Evolutionary conservation across 352 stramenopile species (phyloP).

Genomic region (Globisporangium recalcitrans): DNA sequence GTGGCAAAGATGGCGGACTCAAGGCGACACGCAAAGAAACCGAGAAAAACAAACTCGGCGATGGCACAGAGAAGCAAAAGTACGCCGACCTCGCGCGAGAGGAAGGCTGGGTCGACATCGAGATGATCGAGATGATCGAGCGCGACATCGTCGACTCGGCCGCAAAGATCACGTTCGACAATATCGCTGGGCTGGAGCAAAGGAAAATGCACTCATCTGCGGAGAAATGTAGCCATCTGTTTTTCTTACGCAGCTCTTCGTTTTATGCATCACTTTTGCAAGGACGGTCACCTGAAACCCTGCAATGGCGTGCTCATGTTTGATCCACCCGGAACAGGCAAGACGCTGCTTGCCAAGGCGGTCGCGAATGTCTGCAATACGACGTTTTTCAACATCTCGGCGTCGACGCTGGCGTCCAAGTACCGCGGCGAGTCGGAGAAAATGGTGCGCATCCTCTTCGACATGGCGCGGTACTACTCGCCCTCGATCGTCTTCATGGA

Average conservation of each 20-base stretch:
- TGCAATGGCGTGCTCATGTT: constrained; percentile 86
- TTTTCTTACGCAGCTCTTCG: constrained; percentile 1
- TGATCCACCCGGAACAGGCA: constrained; percentile 85
- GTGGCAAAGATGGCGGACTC: constrained; percentile 32
- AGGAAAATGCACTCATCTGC: too few species aligned
- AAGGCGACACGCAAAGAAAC: constrained; percentile 41
- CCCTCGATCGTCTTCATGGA: constrained; percentile 98
- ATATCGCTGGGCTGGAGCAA: constrained; percentile 76
- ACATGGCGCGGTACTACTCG: constrained; percentile 97
- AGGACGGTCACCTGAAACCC: constrained; percentile 74
- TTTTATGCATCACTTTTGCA: background rate
- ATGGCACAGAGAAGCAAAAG: constrained; percentile 41
- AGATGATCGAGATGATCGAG: constrained; percentile 85
- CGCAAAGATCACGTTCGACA: constrained; percentile 64
- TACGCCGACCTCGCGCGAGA: constrained; percentile 78
- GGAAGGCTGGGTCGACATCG: constrained; percentile 63
- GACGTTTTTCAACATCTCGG: constrained; percentile 98
- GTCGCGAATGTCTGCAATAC: constrained; percentile 94
- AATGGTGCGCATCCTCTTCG: constrained; percentile 96
- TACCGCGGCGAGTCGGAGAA: constrained; percentile 95
- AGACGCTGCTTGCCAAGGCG: constrained; percentile 86
- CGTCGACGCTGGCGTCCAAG: constrained; percentile 89
- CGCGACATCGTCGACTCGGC: constrained; percentile 80
- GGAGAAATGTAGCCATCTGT: background rate
- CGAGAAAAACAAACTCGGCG: constrained; percentile 25